Percentiles rank a stretch among this genome's conserved stretches.
phyloP scores from a whole-genome alignment of 176 grass and related monocot species.

The Thalia dealbata region DNA sequence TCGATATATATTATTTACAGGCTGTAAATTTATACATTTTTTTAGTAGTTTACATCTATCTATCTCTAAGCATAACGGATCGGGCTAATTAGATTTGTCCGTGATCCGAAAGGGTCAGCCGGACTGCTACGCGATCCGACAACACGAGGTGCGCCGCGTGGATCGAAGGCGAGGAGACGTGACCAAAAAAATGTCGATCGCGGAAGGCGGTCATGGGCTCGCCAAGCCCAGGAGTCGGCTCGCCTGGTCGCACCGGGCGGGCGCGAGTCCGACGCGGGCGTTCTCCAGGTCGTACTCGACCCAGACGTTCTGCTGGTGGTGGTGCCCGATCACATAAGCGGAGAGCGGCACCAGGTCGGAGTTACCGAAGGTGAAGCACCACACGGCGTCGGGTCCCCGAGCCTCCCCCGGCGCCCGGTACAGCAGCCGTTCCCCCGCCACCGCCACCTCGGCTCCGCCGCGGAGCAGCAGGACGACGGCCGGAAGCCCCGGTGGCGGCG shows the following conservation, averaged over 20 bases:
- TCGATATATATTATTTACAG: too few species aligned
- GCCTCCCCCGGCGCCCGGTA: conserved; percentile 50
- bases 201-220: neutral
- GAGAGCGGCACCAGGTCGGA: conserved; percentile 57
- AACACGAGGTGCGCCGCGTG: too few species aligned
- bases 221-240: conserved; percentile 19
- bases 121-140: too few species aligned
- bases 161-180: too few species aligned
- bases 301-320: conserved; percentile 87
- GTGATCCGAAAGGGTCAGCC: too few species aligned
- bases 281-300: conserved; percentile 83
- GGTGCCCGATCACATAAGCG: conserved; percentile 71
- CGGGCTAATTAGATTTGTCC: too few species aligned
- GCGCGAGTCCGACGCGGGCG: conserved; percentile 50
- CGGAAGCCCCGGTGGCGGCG: conserved; percentile 10
- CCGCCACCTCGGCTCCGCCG: conserved; percentile 43
- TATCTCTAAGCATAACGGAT: too few species aligned
- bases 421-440: conserved; percentile 49
- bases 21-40: too few species aligned
- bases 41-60: too few species aligned
- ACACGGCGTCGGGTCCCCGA: conserved; percentile 41
- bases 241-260: conserved; percentile 42
- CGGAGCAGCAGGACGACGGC: conserved; percentile 44
- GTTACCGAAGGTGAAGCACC: conserved; percentile 83
- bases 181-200: neutral